Conservation (phyloP, 176 grass and related monocot genomes). For the Stipa capillata region DNA sequence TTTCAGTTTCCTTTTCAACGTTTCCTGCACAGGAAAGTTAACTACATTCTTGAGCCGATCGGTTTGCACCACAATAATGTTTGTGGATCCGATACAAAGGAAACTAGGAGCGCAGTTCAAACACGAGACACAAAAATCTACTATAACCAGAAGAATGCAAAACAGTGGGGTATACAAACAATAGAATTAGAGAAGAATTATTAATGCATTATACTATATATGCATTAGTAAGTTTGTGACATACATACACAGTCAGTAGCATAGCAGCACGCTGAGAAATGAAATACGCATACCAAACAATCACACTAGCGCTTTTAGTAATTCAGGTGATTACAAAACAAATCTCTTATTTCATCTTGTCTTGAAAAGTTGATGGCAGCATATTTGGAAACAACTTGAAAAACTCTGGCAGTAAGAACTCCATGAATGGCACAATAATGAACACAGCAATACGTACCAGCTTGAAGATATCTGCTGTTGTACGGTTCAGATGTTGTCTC, state of each 20-base stretch:
- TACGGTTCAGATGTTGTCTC: conserved; percentile 62
- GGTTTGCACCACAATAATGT: too few species aligned
- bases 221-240: neutral
- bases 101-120: conserved; percentile 13
- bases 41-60: too few species aligned
- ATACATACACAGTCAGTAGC: neutral
- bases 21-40: too few species aligned
- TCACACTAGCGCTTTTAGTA: neutral
- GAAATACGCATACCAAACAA: neutral
- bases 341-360: conserved; percentile 87
- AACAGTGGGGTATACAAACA: neutral
- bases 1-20: too few species aligned
- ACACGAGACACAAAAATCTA: neutral
- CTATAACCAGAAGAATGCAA: neutral
- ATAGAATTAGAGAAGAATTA: too few species aligned
- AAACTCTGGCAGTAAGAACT: conserved; percentile 76
- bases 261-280: neutral
- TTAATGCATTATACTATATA: neutral
- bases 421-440: conserved; percentile 94
- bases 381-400: conserved; percentile 92
- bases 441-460: conserved; percentile 84
- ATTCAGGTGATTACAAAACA: neutral
- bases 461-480: conserved; percentile 82
- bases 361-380: conserved; percentile 89
- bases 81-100: too few species aligned